Base-by-base conservation (phyloP, 164 flowering plant species). In the Brasenia schreberi region DNA sequence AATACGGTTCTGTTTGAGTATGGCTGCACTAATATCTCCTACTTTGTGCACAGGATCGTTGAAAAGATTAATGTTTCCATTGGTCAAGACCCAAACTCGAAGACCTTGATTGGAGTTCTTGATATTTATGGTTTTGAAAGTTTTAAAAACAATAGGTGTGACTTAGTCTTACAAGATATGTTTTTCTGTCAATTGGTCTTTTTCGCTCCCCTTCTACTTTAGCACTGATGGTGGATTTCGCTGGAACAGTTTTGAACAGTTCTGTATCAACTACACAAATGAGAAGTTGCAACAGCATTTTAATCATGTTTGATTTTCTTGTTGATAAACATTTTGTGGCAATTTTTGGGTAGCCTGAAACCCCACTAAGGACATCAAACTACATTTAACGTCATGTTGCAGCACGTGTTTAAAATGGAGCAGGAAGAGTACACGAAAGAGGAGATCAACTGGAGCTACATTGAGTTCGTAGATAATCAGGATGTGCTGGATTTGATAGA, bases 121-220 rank as follows among this genome's bases (percentile, higher is more conserved):
- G 99, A 95, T 83, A 92, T 95, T 63, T 95, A 95, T 75, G 97
- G 99, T 19, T 92, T 92, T 81, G 99, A 95, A 74, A 95, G 99
- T 75, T 92, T 95, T 70, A 92, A 95, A 79, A 76, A 73, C 75
- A 95, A 95, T 73, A 93, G 98, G 98, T 89, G 73, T 74, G 72
- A 3, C 11, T 45, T 45, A 23, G 27, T 45, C 53, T 45, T 45
- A 1, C 53, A 45, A 45, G 7, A 45, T 45, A 45, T 45, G 5
- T 45, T 45, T 45, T 3, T 45, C 53, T 45, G 53, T 45, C 7
- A 45, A 45, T 7, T 45, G 12, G 53, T 45, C 53, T 5, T 45
- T 7, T 7, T 45, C 53, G 1, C 1, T 45, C 53, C 7, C 0
- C 12, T 12, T 45, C 53, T 45, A 7, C 12, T 45, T 45, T 45